These are phyloP conservation scores for Diaporthe aspalathi DNA, from an alignment of 2,329 filamentous ascomycete species.

Conservation along the genomic window DNA sequence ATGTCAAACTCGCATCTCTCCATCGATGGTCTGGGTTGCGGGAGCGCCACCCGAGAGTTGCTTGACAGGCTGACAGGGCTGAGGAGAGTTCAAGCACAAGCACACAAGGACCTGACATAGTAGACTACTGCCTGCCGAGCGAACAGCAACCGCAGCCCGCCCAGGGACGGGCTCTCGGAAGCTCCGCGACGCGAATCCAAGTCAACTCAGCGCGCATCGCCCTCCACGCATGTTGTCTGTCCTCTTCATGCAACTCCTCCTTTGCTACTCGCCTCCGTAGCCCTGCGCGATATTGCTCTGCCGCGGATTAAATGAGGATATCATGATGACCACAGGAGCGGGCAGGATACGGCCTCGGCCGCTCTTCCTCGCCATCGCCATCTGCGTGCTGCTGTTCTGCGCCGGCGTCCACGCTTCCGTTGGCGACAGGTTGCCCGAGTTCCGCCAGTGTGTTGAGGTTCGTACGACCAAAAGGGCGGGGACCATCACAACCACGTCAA, in stretches of 20 bases:
- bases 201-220: constrained; percentile 1
- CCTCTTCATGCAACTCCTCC: not conserved
- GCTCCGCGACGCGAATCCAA: constrained; percentile 14
- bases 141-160: not conserved
- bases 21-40: constrained; percentile 9
- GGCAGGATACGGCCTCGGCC: constrained; percentile 48
- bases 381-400: constrained; percentile 55
- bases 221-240: not conserved
- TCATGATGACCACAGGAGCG: constrained; percentile 48
- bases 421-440: constrained; percentile 89
- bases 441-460: constrained; percentile 87
- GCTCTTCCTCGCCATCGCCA: constrained; percentile 46
- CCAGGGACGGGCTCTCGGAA: not conserved
- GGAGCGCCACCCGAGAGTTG: constrained; percentile 11
- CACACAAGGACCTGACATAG: too few species aligned
- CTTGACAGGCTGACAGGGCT: constrained; percentile 20
- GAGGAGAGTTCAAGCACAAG: not conserved
- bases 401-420: constrained; percentile 73
- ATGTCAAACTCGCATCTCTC: constrained; percentile 1
- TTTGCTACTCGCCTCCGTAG: not conserved
- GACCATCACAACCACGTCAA: not conserved
- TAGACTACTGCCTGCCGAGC: constrained; percentile 7
- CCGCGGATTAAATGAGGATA: constrained; percentile 37
- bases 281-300: not conserved
- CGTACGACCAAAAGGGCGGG: constrained; percentile 42